Evolutionary conservation across 164 flowering plant genomes (phyloP).

Genomic region (Protea cynaroides): DNA sequence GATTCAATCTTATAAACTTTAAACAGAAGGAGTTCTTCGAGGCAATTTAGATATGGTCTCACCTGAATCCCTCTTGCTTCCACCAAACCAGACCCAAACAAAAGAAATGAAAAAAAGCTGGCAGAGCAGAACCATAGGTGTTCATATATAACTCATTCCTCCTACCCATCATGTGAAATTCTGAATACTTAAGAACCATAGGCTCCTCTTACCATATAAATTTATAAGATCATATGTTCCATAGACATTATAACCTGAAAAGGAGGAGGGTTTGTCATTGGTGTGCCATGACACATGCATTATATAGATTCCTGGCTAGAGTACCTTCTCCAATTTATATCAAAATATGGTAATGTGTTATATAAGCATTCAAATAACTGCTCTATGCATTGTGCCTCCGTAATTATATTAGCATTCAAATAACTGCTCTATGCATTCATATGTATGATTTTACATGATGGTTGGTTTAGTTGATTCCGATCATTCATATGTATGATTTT

Average conservation of each 20-base stretch:
- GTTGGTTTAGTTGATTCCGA: no score
- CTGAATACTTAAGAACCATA: background rate
- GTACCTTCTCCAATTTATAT: no score
- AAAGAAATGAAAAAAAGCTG: background rate
- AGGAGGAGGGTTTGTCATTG: background rate
- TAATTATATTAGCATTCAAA: no score
- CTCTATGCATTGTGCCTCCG: no score
- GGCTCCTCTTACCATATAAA: background rate
- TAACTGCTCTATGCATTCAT: no score
- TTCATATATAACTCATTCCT: background rate
- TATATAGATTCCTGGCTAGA: background rate
- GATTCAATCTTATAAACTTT: background rate
- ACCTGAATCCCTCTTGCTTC: constrained; percentile 30
- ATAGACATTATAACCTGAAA: background rate
- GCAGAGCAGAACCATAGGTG: no score
- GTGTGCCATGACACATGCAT: background rate
- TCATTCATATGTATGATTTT: no score
- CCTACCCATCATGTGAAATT: background rate
- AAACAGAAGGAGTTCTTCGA: constrained; percentile 10
- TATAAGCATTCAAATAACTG: no score
- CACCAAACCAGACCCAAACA: constrained; percentile 28
- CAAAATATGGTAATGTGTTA: no score
- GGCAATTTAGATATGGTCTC: constrained; percentile 25
- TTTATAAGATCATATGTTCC: background rate
- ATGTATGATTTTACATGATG: no score